phyloP scores from a whole-genome alignment of 495 filamentous ascomycete species.

The Aspergillus asperescens region DNA sequence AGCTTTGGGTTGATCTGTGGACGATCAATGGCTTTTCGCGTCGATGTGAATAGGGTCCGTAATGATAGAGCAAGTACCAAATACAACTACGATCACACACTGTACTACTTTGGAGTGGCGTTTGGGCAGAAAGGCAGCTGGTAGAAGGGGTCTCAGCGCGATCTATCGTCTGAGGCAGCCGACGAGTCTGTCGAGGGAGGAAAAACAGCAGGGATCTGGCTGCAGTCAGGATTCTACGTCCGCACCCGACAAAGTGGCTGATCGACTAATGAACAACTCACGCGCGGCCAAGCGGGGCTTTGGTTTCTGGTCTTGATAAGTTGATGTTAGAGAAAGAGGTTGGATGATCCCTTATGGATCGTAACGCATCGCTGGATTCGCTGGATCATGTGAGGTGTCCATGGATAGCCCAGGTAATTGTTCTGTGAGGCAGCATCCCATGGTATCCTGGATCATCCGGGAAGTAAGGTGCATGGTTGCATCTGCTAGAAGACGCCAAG shows the following conservation, averaged over 20 bases:
- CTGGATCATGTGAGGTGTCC: too few relatives aligned
- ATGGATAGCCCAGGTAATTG: too few relatives aligned
- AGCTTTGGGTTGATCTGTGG: slow-evolving; percentile 27
- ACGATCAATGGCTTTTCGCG: not conserved
- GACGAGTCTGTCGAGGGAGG: not conserved
- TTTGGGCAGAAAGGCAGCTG: not conserved
- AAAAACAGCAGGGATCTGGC: not conserved
- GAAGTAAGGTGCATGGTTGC: too few relatives aligned
- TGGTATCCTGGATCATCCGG: too few relatives aligned
- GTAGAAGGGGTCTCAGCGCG: not conserved
- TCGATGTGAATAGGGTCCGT: too few relatives aligned
- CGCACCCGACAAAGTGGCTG: slow-evolving; percentile 14
- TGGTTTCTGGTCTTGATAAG: too few relatives aligned
- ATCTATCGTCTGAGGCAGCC: not conserved
- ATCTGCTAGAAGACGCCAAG: not conserved
- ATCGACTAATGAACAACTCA: too few relatives aligned
- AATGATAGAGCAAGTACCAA: not conserved
- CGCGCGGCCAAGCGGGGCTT: too few relatives aligned
- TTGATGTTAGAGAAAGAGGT: too few relatives aligned
- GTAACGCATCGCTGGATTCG: too few relatives aligned
- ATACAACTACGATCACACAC: not conserved
- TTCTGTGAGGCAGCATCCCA: too few relatives aligned
- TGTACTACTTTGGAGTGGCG: not conserved
- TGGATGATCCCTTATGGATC: too few relatives aligned
- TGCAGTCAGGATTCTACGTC: not conserved